These are phyloP conservation scores for Clonostachys solani DNA, from an alignment of 2,329 filamentous ascomycete genomes.

Conservation along the genomic window DNA sequence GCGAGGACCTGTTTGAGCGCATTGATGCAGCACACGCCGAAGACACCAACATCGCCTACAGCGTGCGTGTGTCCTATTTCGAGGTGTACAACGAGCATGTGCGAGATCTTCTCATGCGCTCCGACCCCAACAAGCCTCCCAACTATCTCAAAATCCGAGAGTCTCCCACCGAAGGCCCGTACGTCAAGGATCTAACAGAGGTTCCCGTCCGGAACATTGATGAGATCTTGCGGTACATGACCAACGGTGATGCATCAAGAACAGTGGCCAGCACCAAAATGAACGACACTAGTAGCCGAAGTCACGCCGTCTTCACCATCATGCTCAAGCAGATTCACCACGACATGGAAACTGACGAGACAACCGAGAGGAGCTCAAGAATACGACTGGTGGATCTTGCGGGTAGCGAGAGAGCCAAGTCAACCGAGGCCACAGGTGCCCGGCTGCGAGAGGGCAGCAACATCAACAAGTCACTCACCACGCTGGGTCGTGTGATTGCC, in stretches of 20 bases:
- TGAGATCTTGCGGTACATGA: constrained; percentile 90
- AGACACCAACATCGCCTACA: constrained; percentile 90
- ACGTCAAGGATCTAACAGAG: constrained; percentile 94
- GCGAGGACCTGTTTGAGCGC: constrained; percentile 90
- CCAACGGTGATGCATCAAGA: constrained; percentile 78
- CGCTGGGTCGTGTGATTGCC: constrained; percentile 90
- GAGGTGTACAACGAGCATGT: constrained; percentile 99
- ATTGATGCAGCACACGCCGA: constrained; percentile 76
- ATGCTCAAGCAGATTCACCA: constrained; percentile 98
- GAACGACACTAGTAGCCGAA: constrained; percentile 97
- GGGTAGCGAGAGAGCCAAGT: constrained; percentile 90
- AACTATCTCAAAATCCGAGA: constrained; percentile 97
- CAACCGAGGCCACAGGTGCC: constrained; percentile 89
- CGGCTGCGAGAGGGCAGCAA: constrained; percentile 92
- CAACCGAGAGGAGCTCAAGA: constrained; percentile 87
- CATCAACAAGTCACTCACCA: constrained; percentile 98
- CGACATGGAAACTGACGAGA: constrained; percentile 95
- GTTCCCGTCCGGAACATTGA: constrained; percentile 81
- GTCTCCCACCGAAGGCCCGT: constrained; percentile 89
- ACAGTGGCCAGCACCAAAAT: constrained; percentile 95
- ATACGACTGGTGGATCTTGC: constrained; percentile 95
- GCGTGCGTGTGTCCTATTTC: constrained; percentile 96
- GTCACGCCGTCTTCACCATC: constrained; percentile 96
- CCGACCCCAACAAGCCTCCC: constrained; percentile 64
- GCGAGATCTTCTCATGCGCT: constrained; percentile 81